These are phyloP conservation scores for Herpetomonas tarakana DNA, from an alignment of 208 protist genomes.

Conservation along the genomic window DNA sequence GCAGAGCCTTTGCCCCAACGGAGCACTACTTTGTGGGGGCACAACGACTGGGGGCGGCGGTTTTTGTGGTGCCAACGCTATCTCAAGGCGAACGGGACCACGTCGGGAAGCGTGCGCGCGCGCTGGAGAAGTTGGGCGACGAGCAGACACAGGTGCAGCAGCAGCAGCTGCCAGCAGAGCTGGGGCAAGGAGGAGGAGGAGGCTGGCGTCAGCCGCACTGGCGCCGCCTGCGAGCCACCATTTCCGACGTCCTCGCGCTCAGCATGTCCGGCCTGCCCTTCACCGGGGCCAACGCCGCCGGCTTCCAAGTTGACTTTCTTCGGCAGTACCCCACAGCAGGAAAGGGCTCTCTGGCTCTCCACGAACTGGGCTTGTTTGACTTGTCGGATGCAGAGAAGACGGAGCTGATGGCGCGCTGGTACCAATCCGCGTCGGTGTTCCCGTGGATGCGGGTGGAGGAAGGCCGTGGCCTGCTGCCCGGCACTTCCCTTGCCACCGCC, in stretches of 20 bases:
- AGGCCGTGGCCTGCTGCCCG: slow-evolving; percentile 66
- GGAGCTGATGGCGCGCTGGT: slow-evolving; percentile 91
- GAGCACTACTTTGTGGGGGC: slow-evolving; percentile 96
- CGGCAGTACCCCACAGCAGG: not conserved
- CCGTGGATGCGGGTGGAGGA: slow-evolving; percentile 96
- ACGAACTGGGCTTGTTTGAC: too few relatives aligned
- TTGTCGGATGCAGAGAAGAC: not conserved
- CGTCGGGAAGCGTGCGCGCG: not conserved
- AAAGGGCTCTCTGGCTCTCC: too few relatives aligned
- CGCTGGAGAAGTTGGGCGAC: too few relatives aligned
- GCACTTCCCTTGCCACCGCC: too few relatives aligned
- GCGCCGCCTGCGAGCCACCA: slow-evolving; percentile 7
- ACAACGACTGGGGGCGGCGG: slow-evolving; percentile 91
- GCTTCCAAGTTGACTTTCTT: slow-evolving; percentile 73
- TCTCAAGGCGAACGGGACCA: not conserved
- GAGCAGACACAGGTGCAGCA: not conserved
- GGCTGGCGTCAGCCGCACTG: slow-evolving; percentile 5
- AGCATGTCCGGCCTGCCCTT: slow-evolving; percentile 92
- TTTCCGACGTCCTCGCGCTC: slow-evolving; percentile 36
- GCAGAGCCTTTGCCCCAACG: slow-evolving; percentile 94
- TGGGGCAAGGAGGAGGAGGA: slow-evolving; percentile 2
- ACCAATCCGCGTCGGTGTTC: slow-evolving; percentile 86
- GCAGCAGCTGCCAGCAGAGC: not conserved
- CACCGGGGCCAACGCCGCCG: slow-evolving; percentile 95
- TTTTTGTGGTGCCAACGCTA: slow-evolving; percentile 16